Base-by-base conservation (phyloP, 805 yeast genomes). In the Candida maesae region DNA sequence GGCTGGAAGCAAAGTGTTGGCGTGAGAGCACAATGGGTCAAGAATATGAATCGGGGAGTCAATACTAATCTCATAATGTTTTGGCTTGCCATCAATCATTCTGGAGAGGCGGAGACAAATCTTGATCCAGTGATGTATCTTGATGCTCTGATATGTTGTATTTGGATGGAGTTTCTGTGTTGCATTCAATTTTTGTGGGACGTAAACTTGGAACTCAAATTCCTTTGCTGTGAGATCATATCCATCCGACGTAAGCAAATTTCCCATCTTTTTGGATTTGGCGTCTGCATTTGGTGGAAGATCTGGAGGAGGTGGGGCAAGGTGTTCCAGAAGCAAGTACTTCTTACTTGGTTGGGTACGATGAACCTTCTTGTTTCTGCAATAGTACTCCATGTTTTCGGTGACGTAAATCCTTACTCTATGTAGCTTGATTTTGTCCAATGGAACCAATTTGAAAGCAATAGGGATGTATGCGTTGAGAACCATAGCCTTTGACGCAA, bases 71-170 rank as follows among this genome's bases (percentile, higher is more conserved):
- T 93, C 99, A 59, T 84, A 93, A 58, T 89, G 97, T 59, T 90
- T 93, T 34, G 95, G 70, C 57, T 86, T 86, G 11, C 68, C 73
- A 35, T 74, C 71, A 33, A 84, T 80, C n/a, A 71, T 57, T 50
- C 74, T 77, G 5, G 95, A 85, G 29, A 93, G 68, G 38, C 98
- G 67, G 38, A 93, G 65, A 48, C 95, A 84, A 13, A 93, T 74
- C 64, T 93, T 93, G 54, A 93, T 80, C 97, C 99, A 93, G 64
- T 93, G 99, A 55, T 86, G 91, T 6, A 93, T 74, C 64, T 88
- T 90, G 47, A 93, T 88, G 52, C 79, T 80, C 18, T 74, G 77
- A 51, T 74, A 82, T 3, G 86, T 78, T 0, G 96, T 86, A 61
- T 93, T 95, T 2, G 98, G 96, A 54, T 88, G 96, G 21, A 84